A percentile compares a stretch with the other conserved stretches of the same genome.
Evolutionary conservation across 1,284 basidiomycete genomes (phyloP).

Genomic region (Leccinum solheimii): DNA sequence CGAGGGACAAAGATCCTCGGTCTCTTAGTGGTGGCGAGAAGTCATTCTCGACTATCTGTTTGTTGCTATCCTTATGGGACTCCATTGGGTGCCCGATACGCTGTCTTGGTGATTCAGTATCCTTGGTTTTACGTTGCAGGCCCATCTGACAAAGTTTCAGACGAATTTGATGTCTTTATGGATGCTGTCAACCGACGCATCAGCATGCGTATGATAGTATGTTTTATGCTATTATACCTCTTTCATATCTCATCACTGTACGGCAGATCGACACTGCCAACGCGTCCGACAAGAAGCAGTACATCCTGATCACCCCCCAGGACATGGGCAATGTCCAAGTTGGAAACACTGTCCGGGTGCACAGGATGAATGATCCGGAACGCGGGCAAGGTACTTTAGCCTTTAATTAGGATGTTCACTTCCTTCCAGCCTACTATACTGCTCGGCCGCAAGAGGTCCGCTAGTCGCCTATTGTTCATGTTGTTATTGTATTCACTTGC

Average conservation of each 20-base stretch:
- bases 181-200: conserved; percentile 91
- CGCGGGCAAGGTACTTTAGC: conserved; percentile 59
- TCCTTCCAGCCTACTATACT: conserved; percentile 4
- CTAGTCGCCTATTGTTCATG: conserved; percentile 2
- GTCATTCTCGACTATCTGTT: conserved; percentile 94
- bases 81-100: conserved; percentile 91
- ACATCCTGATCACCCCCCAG: conserved; percentile 89
- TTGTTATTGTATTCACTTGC: conserved; percentile 9
- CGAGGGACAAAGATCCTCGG: conserved; percentile 73
- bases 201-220: conserved; percentile 89
- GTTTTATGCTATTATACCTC: conserved; percentile 25
- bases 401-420: conserved; percentile 31
- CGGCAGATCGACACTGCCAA: conserved; percentile 86
- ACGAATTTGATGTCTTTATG: conserved; percentile 96
- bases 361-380: conserved; percentile 81
- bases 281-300: conserved; percentile 83
- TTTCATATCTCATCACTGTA: conserved; percentile 5
- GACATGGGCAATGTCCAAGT: conserved; percentile 72
- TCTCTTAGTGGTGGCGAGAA: conserved; percentile 94
- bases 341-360: conserved; percentile 65
- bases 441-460: neutral
- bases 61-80: conserved; percentile 94
- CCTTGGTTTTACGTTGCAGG: neutral
- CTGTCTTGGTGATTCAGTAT: conserved; percentile 74
- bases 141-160: conserved; percentile 36